phyloP scores from a whole-genome alignment of 805 yeast species.

The Metschnikowia drakensbergensis region DNA sequence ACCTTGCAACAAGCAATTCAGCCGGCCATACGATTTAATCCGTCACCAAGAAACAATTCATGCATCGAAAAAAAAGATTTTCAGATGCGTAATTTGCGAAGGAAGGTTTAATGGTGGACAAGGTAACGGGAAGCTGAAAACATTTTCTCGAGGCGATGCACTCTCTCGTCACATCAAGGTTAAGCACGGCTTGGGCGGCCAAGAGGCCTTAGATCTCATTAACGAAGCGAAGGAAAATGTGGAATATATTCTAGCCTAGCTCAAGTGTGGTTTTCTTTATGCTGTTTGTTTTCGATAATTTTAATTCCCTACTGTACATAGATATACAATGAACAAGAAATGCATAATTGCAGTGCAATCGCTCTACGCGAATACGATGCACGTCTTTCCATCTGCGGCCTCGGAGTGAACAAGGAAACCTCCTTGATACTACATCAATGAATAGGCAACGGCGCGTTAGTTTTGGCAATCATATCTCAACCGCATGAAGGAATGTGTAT shows the following conservation, averaged over 20 bases:
- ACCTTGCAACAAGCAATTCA: slow-evolving; percentile 74
- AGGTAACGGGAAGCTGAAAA: slow-evolving; percentile 48
- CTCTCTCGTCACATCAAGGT: slow-evolving; percentile 57
- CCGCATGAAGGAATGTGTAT: too few species aligned
- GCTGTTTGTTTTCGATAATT: slow-evolving; percentile 1
- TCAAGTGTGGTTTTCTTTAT: background rate
- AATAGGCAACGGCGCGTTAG: too few species aligned
- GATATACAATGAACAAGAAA: slow-evolving; percentile 2
- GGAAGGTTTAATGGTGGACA: slow-evolving; percentile 44
- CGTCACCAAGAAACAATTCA: slow-evolving; percentile 49
- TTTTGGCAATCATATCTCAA: too few species aligned
- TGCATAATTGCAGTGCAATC: background rate
- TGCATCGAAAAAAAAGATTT: slow-evolving; percentile 43
- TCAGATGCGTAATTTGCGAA: slow-evolving; percentile 45
- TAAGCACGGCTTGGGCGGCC: slow-evolving; percentile 71
- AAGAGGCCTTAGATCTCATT: slow-evolving; percentile 65
- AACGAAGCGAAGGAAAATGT: slow-evolving; percentile 75
- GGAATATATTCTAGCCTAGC: slow-evolving; percentile 43
- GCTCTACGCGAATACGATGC: too few species aligned
- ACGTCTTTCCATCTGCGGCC: too few species aligned
- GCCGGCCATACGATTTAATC: slow-evolving; percentile 56
- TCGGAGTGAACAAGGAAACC: too few species aligned
- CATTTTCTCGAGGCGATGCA: slow-evolving; percentile 47
- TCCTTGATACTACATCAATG: too few species aligned
- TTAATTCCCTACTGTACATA: slow-evolving; percentile 4